These are phyloP conservation scores for Malus sylvestris DNA, from an alignment of 306 rosid species.

Conservation along the genomic window DNA sequence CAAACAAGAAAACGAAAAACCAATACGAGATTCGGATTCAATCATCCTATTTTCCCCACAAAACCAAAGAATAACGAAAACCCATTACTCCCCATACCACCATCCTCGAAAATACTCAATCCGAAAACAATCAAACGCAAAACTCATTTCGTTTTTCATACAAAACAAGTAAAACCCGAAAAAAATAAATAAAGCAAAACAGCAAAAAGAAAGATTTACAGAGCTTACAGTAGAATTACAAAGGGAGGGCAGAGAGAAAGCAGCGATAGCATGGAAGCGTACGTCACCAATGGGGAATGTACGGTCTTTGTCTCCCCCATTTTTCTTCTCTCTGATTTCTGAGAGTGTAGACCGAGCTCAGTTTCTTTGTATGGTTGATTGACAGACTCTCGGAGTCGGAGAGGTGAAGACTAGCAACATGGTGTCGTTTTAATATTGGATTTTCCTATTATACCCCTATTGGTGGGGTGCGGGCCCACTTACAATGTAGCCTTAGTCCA, in stretches of 20 bases:
- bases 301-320: slow-evolving; percentile 61
- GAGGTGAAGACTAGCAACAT: not conserved
- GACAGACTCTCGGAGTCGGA: not conserved
- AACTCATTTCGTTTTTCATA: not conserved
- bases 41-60: not conserved
- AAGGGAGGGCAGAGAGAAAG: slow-evolving; percentile 88
- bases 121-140: not conserved
- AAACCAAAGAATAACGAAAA: not conserved
- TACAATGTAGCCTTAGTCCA: too few relatives aligned
- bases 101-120: not conserved
- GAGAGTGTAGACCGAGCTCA: not conserved
- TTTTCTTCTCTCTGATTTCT: not conserved
- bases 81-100: slow-evolving; percentile 1
- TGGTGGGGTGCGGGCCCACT: too few relatives aligned
- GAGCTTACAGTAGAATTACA: slow-evolving; percentile 64
- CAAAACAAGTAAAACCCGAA: not conserved
- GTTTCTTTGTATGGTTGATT: not conserved
- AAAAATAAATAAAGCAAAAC: not conserved
- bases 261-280: slow-evolving; percentile 66
- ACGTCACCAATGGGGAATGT: slow-evolving; percentile 76
- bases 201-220: not conserved
- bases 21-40: slow-evolving; percentile 1
- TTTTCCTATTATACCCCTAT: too few relatives aligned
- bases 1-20: not conserved
- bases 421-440: not conserved